Percentiles rank a stretch among this genome's conserved stretches.
Conservation (phyloP, 73 alveolate species). For the Effrenium voratum region DNA sequence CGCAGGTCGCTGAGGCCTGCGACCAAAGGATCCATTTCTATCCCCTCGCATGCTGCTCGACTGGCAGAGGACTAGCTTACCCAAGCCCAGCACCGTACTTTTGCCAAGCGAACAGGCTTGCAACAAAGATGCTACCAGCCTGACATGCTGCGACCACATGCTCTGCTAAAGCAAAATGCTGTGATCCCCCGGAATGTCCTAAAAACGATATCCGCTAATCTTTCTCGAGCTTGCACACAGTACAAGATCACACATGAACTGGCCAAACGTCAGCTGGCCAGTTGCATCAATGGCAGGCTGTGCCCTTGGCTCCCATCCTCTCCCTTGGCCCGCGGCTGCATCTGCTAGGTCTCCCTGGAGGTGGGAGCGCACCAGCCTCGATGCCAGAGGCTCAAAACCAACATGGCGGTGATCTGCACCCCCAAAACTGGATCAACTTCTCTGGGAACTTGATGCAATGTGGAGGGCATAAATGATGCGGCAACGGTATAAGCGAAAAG, state of each 20-base stretch:
- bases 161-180: too few species aligned
- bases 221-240: background rate
- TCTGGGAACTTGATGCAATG: background rate
- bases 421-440: background rate
- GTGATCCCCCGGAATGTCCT: too few species aligned
- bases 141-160: too few species aligned
- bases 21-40: too few species aligned
- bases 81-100: too few species aligned
- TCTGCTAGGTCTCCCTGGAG: constrained; percentile 26
- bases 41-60: too few species aligned
- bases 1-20: too few species aligned
- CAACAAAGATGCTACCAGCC: too few species aligned
- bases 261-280: too few species aligned
- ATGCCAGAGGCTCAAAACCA: background rate
- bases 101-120: too few species aligned
- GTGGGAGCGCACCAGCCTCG: constrained; percentile 38
- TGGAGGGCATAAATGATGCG: background rate
- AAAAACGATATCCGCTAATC: too few species aligned
- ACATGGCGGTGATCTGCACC: background rate
- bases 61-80: too few species aligned
- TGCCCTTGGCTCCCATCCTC: background rate
- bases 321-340: background rate
- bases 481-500: background rate
- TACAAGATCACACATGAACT: background rate
- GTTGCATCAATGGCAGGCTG: background rate